phyloP scores from a whole-genome alignment of 2,329 filamentous ascomycete genomes.

The Metarhizium sp. region DNA sequence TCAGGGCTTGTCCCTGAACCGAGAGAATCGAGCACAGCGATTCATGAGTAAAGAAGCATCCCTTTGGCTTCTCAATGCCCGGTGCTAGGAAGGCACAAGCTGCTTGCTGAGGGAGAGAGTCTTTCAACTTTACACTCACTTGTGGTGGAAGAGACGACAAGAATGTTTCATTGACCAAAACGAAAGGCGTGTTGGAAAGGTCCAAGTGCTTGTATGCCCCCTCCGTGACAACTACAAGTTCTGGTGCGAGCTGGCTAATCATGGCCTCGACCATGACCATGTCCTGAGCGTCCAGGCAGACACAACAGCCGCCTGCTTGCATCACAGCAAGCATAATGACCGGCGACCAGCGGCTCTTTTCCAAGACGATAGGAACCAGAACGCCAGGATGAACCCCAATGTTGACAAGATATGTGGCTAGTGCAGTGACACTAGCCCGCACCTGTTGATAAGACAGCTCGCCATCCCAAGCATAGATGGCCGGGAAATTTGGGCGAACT shows the following conservation, averaged over 20 bases:
- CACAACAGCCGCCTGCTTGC: conserved; percentile 45
- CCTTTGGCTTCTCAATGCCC: conserved; percentile 40
- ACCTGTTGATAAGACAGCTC: conserved; percentile 32
- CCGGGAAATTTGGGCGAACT: conserved; percentile 27
- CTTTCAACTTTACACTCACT: conserved; percentile 17
- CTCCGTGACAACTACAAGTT: conserved; percentile 35
- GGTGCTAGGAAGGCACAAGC: conserved; percentile 56
- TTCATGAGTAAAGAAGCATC: conserved; percentile 52
- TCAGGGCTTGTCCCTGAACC: conserved; percentile 39
- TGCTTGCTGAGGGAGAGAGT: conserved; percentile 33
- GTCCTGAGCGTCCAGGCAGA: conserved; percentile 38
- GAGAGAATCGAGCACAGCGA: conserved; percentile 45
- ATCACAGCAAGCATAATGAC: conserved; percentile 60
- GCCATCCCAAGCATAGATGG: conserved; percentile 36
- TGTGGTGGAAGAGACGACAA: conserved; percentile 25
- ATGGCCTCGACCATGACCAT: conserved; percentile 30
- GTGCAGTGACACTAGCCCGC: conserved; percentile 24
- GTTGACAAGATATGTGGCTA: conserved; percentile 37
- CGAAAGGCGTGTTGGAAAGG: conserved; percentile 28
- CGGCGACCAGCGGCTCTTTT: conserved; percentile 61
- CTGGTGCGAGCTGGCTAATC: conserved; percentile 32
- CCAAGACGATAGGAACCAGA: conserved; percentile 56
- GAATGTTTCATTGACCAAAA: conserved; percentile 32
- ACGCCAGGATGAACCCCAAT: conserved; percentile 41
- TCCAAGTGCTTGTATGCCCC: conserved; percentile 28